Evolutionary conservation across 345 rosid genomes (phyloP).

Genomic region (Citrus reticulata): DNA sequence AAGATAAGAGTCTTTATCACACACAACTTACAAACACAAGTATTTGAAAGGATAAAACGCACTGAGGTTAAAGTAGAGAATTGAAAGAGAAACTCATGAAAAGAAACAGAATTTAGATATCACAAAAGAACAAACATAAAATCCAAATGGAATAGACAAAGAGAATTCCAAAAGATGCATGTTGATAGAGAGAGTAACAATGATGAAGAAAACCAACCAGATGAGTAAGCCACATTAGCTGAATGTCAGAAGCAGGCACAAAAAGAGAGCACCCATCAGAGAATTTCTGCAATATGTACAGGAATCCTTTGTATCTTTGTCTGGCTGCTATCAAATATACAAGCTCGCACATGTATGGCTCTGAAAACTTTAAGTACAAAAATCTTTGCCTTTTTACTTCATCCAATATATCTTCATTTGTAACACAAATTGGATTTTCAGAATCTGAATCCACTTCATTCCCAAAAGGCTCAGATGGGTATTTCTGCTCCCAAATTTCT

Average conservation of each 20-base stretch:
- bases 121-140: slow-evolving; percentile 9
- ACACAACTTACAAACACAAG: background rate
- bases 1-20: background rate
- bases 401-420: slow-evolving; percentile 36
- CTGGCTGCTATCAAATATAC: slow-evolving; percentile 67
- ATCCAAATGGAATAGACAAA: background rate
- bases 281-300: slow-evolving; percentile 47
- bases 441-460: slow-evolving; percentile 50
- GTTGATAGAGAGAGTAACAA: background rate
- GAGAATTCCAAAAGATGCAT: background rate
- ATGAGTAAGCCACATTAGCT: slow-evolving; percentile 81
- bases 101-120: background rate
- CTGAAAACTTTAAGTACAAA: slow-evolving; percentile 51
- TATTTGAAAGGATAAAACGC: background rate
- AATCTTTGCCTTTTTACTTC: slow-evolving; percentile 48
- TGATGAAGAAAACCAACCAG: slow-evolving; percentile 42
- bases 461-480: slow-evolving; percentile 71
- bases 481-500: slow-evolving; percentile 50
- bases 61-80: background rate
- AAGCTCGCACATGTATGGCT: slow-evolving; percentile 63
- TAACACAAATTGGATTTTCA: background rate
- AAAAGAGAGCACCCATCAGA: slow-evolving; percentile 40
- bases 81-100: background rate
- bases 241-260: slow-evolving; percentile 65
- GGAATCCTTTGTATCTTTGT: slow-evolving; percentile 73